Evolutionary conservation across 192 early-diverging fungal species (phyloP), one percentile per base, ranked within the genome.

Genomic region (Coemansia sp.): DNA sequence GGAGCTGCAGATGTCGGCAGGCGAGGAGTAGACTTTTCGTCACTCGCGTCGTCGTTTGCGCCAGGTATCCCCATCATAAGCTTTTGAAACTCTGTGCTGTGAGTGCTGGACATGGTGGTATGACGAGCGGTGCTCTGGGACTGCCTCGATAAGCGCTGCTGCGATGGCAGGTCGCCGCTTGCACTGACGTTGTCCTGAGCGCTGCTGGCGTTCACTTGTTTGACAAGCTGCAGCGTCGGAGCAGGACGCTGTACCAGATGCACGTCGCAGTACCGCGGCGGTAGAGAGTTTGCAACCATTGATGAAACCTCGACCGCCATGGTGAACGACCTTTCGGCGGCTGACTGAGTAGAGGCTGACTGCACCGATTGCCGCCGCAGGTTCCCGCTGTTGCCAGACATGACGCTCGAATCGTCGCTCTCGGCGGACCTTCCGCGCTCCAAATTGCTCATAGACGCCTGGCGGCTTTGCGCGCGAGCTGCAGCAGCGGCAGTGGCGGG

Each of bases 201-300:
- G n/a, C n/a, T n/a, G 42, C 34, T 17, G 33, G 33, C 33, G 46
- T 61, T 65, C 22, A 43, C 34, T 50, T 76, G 72, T 38, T 60
- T 65, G 23, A 69, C 40, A 39, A 69, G 38, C 10, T 25, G 15
- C 18, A 76, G 55, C 15, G 49, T 27, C 8, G 72, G 72, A 25
- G 33, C 18, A n/a, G 61, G 49, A 1, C 65, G 56, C 72, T 76
- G 72, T 18, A 43, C 62, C 8, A 31, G 11, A 8, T 47, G 61
- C 8, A 76, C 43, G 10, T 76, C 72, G 61, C 53, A 76, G 54
- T 76, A 69, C 39, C 60, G 47, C 7, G 58, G 61, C 26, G 72
- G 72, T 50, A 76, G 62, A 45, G 62, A 50, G 26, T 45, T 56
- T 40, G 61, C 18, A 9, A 65, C 42, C 2, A 45, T 26, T 14